Evolutionary conservation across 2,329 filamentous ascomycete species (phyloP).

Genomic region (Cercospora sesami): DNA sequence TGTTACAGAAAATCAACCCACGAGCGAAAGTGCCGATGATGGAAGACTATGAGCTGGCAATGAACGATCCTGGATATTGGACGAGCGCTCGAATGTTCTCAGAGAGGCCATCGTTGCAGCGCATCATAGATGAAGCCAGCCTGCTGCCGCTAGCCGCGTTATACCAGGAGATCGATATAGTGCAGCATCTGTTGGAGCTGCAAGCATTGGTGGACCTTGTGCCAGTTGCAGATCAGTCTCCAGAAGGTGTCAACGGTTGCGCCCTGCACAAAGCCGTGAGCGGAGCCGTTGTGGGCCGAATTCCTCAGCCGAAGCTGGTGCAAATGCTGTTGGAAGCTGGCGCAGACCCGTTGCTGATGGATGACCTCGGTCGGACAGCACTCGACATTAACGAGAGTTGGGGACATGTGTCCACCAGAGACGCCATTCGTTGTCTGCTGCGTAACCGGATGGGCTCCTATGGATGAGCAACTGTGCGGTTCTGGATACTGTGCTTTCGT

Average conservation of each 20-base stretch:
- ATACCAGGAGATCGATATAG: constrained; percentile 16
- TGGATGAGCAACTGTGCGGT: background rate
- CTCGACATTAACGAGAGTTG: constrained; percentile 18
- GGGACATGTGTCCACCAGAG: constrained; percentile 11
- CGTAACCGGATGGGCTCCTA: background rate
- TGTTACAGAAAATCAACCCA: constrained; percentile 17
- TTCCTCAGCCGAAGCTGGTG: constrained; percentile 14
- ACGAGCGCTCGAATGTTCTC: constrained; percentile 18
- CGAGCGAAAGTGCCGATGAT: constrained; percentile 17
- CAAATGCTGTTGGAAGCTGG: constrained; percentile 16
- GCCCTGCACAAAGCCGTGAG: constrained; percentile 21
- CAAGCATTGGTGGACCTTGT: constrained; percentile 13
- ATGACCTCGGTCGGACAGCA: constrained; percentile 19
- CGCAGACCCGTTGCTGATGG: constrained; percentile 16
- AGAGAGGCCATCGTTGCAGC: constrained; percentile 14
- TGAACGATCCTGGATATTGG: constrained; percentile 18
- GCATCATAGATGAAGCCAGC: constrained; percentile 20
- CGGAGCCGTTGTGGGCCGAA: constrained; percentile 7
- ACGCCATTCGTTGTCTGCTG: constrained; percentile 13
- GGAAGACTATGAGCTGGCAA: constrained; percentile 14
- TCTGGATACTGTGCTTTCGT: background rate
- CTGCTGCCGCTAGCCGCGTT: constrained; percentile 19
- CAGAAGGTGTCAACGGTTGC: constrained; percentile 15
- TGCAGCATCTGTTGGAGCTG: constrained; percentile 12
- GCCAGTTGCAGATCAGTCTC: constrained; percentile 10